Conservation (phyloP, 441 rosid genomes). For the Hypseocharis bilobata region DNA sequence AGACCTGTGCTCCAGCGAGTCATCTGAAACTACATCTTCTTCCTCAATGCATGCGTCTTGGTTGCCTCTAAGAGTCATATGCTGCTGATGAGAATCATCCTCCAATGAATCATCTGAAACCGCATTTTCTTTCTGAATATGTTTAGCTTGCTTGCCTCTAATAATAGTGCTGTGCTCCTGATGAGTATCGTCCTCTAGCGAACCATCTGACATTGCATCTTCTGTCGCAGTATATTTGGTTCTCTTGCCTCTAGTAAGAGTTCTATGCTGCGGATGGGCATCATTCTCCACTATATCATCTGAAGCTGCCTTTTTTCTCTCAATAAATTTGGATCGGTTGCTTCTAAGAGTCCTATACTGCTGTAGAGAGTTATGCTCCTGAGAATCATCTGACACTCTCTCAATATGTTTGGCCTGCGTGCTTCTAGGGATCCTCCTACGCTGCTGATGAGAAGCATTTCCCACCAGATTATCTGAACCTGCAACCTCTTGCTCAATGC, state of each 20-base stretch:
- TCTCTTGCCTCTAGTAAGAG: too few species aligned
- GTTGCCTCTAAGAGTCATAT: slow-evolving; percentile 24
- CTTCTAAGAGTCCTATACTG: slow-evolving; percentile 19
- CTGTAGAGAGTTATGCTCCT: slow-evolving; percentile 21
- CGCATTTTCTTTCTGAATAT: slow-evolving; percentile 32
- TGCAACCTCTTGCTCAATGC: slow-evolving; percentile 26
- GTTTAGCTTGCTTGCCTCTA: slow-evolving; percentile 22
- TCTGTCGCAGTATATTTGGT: too few species aligned
- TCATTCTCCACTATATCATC: slow-evolving; percentile 36
- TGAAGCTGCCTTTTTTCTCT: slow-evolving; percentile 38
- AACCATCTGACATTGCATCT: slow-evolving; percentile 20
- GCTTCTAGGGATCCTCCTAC: slow-evolving; percentile 11
- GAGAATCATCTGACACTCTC: slow-evolving; percentile 50
- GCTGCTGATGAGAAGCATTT: slow-evolving; percentile 18
- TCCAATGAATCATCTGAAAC: slow-evolving; percentile 56
- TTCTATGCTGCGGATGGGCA: too few species aligned
- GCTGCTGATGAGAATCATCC: slow-evolving; percentile 1
- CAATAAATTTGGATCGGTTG: slow-evolving; percentile 25
- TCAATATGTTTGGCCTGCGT: slow-evolving; percentile 21
- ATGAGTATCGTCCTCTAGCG: slow-evolving; percentile 15
- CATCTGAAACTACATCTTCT: slow-evolving; percentile 42
- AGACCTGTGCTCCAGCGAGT: slow-evolving; percentile 32
- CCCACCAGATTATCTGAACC: slow-evolving; percentile 23
- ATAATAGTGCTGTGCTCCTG: slow-evolving; percentile 15
- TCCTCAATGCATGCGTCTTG: slow-evolving; percentile 26